phyloP scores from a whole-genome alignment of 805 yeast genomes.

The Wickerhamiella musiphila region DNA sequence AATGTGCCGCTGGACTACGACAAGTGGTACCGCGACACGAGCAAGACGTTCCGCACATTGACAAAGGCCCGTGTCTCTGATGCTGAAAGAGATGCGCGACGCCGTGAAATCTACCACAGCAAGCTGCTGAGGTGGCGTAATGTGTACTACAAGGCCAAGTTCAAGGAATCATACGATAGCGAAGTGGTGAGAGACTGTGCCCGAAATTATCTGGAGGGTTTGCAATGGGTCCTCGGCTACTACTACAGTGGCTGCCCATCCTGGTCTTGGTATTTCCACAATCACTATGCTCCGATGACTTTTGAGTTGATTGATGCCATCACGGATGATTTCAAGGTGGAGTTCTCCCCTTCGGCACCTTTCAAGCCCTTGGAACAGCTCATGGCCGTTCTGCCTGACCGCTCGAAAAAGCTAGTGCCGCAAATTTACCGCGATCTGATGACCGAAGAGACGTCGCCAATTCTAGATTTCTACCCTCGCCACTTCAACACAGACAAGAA shows the following conservation, averaged over 20 bases:
- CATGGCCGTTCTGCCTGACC: slow-evolving; percentile 93
- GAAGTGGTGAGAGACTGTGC: slow-evolving; percentile 46
- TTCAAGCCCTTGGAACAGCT: slow-evolving; percentile 88
- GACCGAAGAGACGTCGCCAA: slow-evolving; percentile 75
- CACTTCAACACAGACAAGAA: slow-evolving; percentile 79
- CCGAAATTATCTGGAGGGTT: slow-evolving; percentile 76
- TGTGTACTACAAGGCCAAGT: slow-evolving; percentile 65
- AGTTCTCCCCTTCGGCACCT: slow-evolving; percentile 57
- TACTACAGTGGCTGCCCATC: slow-evolving; percentile 84
- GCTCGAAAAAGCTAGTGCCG: slow-evolving; percentile 72
- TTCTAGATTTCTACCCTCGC: slow-evolving; percentile 75
- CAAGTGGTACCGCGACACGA: slow-evolving; percentile 6
- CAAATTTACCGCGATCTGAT: slow-evolving; percentile 58
- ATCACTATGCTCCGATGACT: slow-evolving; percentile 88
- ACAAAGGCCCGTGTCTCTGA: slow-evolving; percentile 18
- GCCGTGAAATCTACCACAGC: slow-evolving; percentile 47
- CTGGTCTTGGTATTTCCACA: slow-evolving; percentile 87
- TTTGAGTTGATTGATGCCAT: slow-evolving; percentile 70
- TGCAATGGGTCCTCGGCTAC: slow-evolving; percentile 91
- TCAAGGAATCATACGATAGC: slow-evolving; percentile 43
- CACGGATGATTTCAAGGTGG: slow-evolving; percentile 31
- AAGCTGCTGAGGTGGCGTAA: slow-evolving; percentile 75
- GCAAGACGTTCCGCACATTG: slow-evolving; percentile 23
- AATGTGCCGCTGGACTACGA: slow-evolving; percentile 2
- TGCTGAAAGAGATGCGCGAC: slow-evolving; percentile 24